Base-by-base conservation (phyloP, 2,329 filamentous ascomycete genomes). In the Aspergillus spinulosporus region DNA sequence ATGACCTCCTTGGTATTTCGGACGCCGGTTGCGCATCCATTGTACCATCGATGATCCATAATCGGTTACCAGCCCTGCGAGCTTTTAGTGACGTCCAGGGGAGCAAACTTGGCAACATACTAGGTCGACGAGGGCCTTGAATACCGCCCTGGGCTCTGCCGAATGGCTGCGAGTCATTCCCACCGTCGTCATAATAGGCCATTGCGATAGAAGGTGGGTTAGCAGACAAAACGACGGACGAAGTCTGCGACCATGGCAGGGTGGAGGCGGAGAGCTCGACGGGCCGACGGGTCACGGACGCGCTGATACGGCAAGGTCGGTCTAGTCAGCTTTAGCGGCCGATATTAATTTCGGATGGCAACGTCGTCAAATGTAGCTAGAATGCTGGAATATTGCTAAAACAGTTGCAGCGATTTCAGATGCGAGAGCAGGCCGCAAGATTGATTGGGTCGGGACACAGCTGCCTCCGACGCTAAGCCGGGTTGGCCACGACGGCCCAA, bases 41-140 rank as follows among this genome's bases (percentile, higher is more conserved):
- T 95, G 90, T 51, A 89, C 87, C 72, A 96, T 84, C 7, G 91
- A 94, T 26, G 92, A 88, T 67, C 91, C 89, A 82, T 96, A 96
- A 74, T 97, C 92, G 44, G 92, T 97, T 11, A 96, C 90, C 44
- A 92, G 89, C 62, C 92, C 91, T 96, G 60, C 53, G 36, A 36
- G 48, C 37, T 21, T 44, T 55, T 70, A 57, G 70, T 62, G 36
- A 54, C 36, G 21, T 26, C 9, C 14, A 15, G 26, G n/a, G 7
- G 37, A 42, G 32, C 15, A 8, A 15, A 26, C 14, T 39, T 6
- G 31, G 34, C 44, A 44, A 67, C 70, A 32, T 72, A 76, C 74
- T 70, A 39, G 74, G 74, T 60, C 74, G 68, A 57, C 74, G 72
- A 52, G 74, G 72, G 44, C 74, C 74, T 11, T 66, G 66, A 40